phyloP scores from a whole-genome alignment of 345 rosid genomes.

The Lepidium didymum region DNA sequence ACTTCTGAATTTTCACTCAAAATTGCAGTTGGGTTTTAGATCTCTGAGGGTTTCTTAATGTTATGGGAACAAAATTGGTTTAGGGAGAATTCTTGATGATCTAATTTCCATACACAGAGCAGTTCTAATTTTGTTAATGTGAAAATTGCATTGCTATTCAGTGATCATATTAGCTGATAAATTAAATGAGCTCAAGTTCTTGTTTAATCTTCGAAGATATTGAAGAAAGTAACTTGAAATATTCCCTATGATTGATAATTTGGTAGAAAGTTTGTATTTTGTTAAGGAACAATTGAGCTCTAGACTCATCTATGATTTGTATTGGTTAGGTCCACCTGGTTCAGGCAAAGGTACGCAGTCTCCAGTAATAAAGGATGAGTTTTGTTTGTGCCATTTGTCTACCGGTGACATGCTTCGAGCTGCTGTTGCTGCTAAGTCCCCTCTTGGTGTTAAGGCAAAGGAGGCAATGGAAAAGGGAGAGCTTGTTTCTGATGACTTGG shows the following conservation, averaged over 20 bases:
- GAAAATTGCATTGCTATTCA: too few relatives aligned
- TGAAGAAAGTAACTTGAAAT: too few relatives aligned
- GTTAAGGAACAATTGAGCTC: background rate
- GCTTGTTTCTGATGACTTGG: slow-evolving; percentile 94
- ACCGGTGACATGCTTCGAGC: slow-evolving; percentile 99
- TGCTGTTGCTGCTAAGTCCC: slow-evolving; percentile 89
- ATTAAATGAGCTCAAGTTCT: too few relatives aligned
- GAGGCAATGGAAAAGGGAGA: slow-evolving; percentile 99
- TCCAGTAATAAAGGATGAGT: slow-evolving; percentile 86
- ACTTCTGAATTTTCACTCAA: background rate
- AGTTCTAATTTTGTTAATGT: too few relatives aligned
- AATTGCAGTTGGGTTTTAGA: background rate
- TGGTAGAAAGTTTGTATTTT: background rate
- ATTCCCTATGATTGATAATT: background rate
- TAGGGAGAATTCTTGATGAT: too few relatives aligned
- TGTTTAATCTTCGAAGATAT: too few relatives aligned
- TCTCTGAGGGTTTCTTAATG: background rate
- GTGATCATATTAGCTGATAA: too few relatives aligned
- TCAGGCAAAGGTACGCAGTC: slow-evolving; percentile 99
- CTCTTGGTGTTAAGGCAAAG: slow-evolving; percentile 92
- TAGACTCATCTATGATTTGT: background rate
- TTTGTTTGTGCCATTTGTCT: slow-evolving; percentile 94
- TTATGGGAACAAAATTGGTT: too few relatives aligned
- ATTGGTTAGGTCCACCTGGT: slow-evolving; percentile 89
- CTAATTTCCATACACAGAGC: too few relatives aligned